phyloP scores from a whole-genome alignment of 441 rosid genomes.

The Populus hybrid region DNA sequence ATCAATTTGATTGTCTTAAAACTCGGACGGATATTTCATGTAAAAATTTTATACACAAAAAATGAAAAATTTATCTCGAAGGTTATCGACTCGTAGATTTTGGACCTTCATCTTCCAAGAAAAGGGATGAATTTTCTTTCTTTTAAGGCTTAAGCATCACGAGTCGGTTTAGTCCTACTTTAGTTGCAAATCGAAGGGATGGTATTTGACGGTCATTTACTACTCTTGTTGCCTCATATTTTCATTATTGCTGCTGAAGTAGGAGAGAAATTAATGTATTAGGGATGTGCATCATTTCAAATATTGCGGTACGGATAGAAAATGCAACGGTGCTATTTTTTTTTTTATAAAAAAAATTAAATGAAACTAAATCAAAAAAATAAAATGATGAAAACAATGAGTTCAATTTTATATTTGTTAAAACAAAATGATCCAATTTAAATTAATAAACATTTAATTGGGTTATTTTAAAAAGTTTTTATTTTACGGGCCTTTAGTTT shows the following conservation, averaged over 20 bases:
- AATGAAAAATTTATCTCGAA: background rate
- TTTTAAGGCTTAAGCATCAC: background rate
- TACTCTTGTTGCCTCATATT: background rate
- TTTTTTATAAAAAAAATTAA: no score
- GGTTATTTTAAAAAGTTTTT: background rate
- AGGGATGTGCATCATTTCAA: background rate
- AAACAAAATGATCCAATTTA: no score
- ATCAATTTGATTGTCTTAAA: background rate
- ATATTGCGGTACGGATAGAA: background rate
- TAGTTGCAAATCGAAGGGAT: background rate
- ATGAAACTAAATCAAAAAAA: no score
- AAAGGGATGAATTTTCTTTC: background rate
- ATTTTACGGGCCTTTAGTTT: background rate
- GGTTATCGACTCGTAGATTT: background rate
- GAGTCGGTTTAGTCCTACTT: background rate
- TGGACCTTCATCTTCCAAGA: background rate
- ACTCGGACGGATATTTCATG: background rate
- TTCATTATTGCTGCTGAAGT: background rate
- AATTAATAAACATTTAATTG: background rate
- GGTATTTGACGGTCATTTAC: background rate
- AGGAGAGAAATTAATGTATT: background rate
- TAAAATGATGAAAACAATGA: no score
- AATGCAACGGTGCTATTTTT: background rate
- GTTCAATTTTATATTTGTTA: background rate
- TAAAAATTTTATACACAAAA: background rate